Conservation (phyloP, 805 yeast genomes). For the Candida loeiensis region DNA sequence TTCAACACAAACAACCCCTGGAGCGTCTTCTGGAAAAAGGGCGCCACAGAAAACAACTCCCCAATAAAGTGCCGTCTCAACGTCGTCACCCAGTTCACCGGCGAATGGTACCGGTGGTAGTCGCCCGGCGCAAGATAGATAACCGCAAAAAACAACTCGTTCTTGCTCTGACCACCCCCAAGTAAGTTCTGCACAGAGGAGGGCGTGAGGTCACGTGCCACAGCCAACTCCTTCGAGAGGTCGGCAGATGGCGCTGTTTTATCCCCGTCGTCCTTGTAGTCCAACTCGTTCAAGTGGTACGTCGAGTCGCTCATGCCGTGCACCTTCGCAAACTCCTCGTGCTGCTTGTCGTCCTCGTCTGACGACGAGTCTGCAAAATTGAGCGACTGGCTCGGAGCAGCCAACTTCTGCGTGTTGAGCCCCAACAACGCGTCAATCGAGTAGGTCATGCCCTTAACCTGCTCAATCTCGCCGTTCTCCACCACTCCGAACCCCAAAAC, state of each 20-base stretch:
- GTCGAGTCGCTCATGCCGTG: conserved; percentile 57
- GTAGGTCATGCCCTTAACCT: conserved; percentile 94
- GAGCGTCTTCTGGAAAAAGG: conserved; percentile 86
- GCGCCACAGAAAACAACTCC: conserved; percentile 92
- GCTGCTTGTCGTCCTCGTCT: conserved; percentile 44
- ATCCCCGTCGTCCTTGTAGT: conserved; percentile 67
- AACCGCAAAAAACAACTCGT: conserved; percentile 78
- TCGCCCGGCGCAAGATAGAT: conserved; percentile 98
- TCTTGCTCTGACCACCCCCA: conserved; percentile 32
- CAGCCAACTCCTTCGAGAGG: conserved; percentile 35
- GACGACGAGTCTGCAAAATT: conserved; percentile 38
- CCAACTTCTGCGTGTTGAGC: conserved; percentile 42
- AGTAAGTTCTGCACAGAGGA: conserved; percentile 27
- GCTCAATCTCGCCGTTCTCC: conserved; percentile 85
- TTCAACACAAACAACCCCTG: conserved; percentile 85
- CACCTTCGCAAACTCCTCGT: conserved; percentile 71
- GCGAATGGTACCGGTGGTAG: conserved; percentile 95
- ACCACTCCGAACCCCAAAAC: conserved; percentile 81
- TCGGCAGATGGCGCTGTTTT: conserved; percentile 40
- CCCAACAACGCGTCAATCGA: conserved; percentile 88
- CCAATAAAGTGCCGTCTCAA: conserved; percentile 94
- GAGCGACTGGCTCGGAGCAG: conserved; percentile 53
- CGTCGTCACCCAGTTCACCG: conserved; percentile 93
- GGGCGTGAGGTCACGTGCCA: conserved; percentile 40
- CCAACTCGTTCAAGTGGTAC: conserved; percentile 44